Evolutionary conservation across 208 protist genomes (phyloP), one percentile per base, ranked within the genome.

Genomic region (Vickermania ingenoplastis): DNA sequence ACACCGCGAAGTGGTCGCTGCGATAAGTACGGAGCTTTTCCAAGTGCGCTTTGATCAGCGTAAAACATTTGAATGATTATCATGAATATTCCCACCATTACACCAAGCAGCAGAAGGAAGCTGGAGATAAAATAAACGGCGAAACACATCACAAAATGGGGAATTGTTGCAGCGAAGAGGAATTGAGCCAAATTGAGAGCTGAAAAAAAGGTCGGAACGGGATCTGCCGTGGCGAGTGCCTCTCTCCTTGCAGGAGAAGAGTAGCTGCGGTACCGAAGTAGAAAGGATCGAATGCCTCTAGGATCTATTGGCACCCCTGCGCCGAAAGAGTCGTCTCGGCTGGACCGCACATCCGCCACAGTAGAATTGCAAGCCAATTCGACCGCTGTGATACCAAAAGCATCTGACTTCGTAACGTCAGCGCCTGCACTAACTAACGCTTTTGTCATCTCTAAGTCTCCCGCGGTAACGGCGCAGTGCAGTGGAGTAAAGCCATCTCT

Each of bases 371-470:
- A 30, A 4, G 65, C 71, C 24, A 72, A 27, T 31, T 71, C 54
- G 27, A 76, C 28, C 53, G 71, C 58, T 7, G 65, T 76, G n/a
- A 65, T 1, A 45, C 13, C 50, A 45, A 45, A 45, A 54, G 21
- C 7, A 54, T 54, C 24, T 11, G n/a, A 5, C 27, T 41, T 21
- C 26, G 24, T 3, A 26, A 76, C 54, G 56, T 85, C 69, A 11
- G 82, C 80, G 0, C 77, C 83, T 55, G 74, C 77, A 25, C 59
- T 57, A n/a, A 91, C 67, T 53, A 93, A 56, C n/a, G 65, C 61
- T 17, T 73, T 71, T 24, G 90, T 79, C n/a, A 88, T 58, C 14
- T 52, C 59, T 2, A 77, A 49, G 55, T 91, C 77, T 1, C 61
- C 78, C 2, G 68, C 61, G 45, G 51, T 57, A n/a, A 85, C 71